Percentiles rank a stretch among this genome's conserved stretches.
Evolutionary conservation across 1,139 yeast species (phyloP).

Genomic region (Blastobotrys raffinosifermentans): DNA sequence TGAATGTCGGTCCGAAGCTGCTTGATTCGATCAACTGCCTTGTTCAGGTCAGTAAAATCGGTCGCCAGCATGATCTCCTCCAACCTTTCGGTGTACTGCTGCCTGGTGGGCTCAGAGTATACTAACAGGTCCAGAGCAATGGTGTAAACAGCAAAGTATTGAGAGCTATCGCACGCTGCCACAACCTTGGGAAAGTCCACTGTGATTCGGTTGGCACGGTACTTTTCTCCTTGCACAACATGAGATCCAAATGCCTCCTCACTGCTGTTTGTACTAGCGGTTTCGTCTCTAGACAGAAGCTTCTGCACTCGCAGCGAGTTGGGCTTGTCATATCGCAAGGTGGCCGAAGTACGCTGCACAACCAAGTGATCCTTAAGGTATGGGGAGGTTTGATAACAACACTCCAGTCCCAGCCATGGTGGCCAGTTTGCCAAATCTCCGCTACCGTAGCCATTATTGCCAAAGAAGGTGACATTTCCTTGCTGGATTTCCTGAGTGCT

Average conservation of each 20-base stretch:
- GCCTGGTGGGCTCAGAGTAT: conserved; percentile 58
- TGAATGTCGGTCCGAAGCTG: conserved; percentile 53
- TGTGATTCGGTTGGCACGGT: conserved; percentile 40
- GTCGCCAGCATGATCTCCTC: conserved; percentile 64
- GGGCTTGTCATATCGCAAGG: conserved; percentile 58
- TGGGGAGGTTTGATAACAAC: conserved; percentile 62
- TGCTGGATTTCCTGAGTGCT: conserved; percentile 43
- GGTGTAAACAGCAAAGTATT: conserved; percentile 61
- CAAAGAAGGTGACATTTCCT: conserved; percentile 40
- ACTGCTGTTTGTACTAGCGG: conserved; percentile 1
- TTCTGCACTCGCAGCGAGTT: conserved; percentile 49
- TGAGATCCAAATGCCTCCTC: conserved; percentile 18
- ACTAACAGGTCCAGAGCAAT: conserved; percentile 61
- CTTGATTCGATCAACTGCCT: conserved; percentile 48
- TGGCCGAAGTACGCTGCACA: conserved; percentile 57
- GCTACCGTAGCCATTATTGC: conserved; percentile 36
- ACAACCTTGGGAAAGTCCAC: conserved; percentile 68
- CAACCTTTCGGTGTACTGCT: conserved; percentile 51
- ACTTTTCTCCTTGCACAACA: conserved; percentile 30
- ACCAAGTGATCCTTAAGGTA: conserved; percentile 48
- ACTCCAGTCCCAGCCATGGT: conserved; percentile 70
- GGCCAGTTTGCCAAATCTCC: conserved; percentile 54
- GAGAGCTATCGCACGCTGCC: conserved; percentile 64
- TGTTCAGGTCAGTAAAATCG: conserved; percentile 57
- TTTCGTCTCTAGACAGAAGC: conserved; percentile 2